phyloP scores from a whole-genome alignment of 2,329 filamentous ascomycete species.

The Cytospora piceae region DNA sequence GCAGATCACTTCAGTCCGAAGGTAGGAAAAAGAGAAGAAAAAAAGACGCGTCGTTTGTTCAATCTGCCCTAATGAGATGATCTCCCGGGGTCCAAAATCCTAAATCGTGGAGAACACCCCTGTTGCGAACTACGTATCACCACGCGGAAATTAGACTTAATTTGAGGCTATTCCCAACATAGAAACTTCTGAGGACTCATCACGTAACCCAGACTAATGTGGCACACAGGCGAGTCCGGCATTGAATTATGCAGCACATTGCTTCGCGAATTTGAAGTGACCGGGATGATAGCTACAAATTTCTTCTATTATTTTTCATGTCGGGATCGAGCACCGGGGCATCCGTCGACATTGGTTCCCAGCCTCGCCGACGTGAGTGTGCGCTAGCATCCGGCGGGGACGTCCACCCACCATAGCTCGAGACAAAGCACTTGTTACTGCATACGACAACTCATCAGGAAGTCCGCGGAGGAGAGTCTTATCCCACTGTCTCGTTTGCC shows the following conservation, averaged over 20 bases:
- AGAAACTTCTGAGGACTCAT: conserved; percentile 10
- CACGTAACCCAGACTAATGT: conserved; percentile 14
- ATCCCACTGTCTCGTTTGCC: too few species aligned
- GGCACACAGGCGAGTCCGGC: conserved; percentile 17
- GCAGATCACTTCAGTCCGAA: neutral
- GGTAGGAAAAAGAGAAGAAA: neutral
- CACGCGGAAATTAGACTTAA: conserved; percentile 30
- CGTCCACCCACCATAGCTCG: neutral
- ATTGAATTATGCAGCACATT: neutral
- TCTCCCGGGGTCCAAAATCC: neutral
- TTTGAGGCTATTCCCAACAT: conserved; percentile 23
- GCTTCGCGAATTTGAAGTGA: neutral
- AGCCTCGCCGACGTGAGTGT: neutral
- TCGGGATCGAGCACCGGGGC: neutral
- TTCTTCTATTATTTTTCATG: neutral
- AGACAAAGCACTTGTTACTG: neutral
- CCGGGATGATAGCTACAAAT: neutral
- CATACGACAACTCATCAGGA: neutral
- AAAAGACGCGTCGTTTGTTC: neutral
- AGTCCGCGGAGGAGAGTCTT: too few species aligned
- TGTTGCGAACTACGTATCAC: neutral
- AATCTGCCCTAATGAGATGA: conserved; percentile 1
- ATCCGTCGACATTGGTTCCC: neutral
- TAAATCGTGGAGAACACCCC: conserved; percentile 1
- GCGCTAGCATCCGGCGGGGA: neutral